These are phyloP conservation scores for Neospora caninum DNA, from an alignment of 169 alveolate genomes.

Conservation along the genomic window DNA sequence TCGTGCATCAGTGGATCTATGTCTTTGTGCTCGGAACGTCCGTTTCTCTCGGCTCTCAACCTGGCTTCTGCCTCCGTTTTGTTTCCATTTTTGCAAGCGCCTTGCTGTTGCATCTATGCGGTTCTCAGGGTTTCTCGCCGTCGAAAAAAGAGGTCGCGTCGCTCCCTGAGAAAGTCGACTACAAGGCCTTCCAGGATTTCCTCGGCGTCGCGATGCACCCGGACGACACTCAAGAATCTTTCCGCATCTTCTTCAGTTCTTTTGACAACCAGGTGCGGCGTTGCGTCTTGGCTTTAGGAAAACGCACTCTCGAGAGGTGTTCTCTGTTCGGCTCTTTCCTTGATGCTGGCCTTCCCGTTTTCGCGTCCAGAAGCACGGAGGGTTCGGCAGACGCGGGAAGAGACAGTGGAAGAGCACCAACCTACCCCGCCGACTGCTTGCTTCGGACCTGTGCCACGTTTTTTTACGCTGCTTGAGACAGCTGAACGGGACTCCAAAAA, in stretches of 20 bases:
- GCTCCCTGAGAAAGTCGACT: slow-evolving; percentile 33
- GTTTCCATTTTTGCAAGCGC: too few relatives aligned
- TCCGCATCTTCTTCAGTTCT: not conserved
- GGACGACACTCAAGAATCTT: slow-evolving; percentile 23
- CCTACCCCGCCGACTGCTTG: too few relatives aligned
- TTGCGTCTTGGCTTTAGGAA: not conserved
- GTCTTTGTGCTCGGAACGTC: not conserved
- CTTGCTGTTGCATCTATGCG: too few relatives aligned
- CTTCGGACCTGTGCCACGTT: too few relatives aligned
- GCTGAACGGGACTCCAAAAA: too few relatives aligned
- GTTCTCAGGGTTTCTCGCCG: slow-evolving; percentile 41
- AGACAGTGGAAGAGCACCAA: too few relatives aligned
- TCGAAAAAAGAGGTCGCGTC: slow-evolving; percentile 5
- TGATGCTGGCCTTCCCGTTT: not conserved
- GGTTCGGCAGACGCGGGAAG: too few relatives aligned
- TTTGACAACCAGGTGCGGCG: slow-evolving; percentile 44
- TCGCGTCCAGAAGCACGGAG: not conserved
- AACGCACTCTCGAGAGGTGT: not conserved
- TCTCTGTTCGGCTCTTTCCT: not conserved
- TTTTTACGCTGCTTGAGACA: too few relatives aligned
- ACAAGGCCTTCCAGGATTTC: slow-evolving; percentile 39
- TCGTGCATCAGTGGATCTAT: not conserved
- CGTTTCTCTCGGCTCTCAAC: too few relatives aligned
- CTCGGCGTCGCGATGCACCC: slow-evolving; percentile 43
- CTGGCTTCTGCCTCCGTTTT: too few relatives aligned